phyloP scores from a whole-genome alignment of 108 stramenopile species.

The Nitzschia sp. region DNA sequence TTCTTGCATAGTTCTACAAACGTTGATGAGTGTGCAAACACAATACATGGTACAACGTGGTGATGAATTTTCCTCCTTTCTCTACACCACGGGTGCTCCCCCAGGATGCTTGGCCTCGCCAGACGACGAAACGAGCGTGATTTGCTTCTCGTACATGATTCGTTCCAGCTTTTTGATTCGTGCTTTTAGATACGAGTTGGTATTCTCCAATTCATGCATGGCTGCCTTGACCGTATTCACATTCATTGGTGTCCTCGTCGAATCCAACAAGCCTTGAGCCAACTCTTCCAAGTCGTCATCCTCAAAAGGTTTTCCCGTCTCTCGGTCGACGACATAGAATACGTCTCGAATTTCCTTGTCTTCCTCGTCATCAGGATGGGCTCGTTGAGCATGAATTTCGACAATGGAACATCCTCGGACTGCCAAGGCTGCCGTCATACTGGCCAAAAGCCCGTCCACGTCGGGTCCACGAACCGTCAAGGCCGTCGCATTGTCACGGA shows the following conservation, averaged over 20 bases:
- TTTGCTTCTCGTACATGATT: conserved; percentile 48
- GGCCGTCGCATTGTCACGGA: conserved; percentile 43
- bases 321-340: conserved; percentile 50
- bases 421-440: conserved; percentile 58
- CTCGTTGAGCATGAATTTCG: conserved; percentile 51
- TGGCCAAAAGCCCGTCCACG: conserved; percentile 67
- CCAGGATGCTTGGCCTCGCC: not conserved
- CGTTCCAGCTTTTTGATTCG: conserved; percentile 51
- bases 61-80: too few relatives aligned
- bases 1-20: too few relatives aligned
- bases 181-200: conserved; percentile 44
- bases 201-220: conserved; percentile 53
- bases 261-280: conserved; percentile 49
- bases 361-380: conserved; percentile 4
- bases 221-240: conserved; percentile 48
- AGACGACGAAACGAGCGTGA: conserved; percentile 34
- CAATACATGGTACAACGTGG: too few relatives aligned
- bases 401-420: conserved; percentile 53
- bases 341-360: conserved; percentile 47
- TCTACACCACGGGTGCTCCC: too few relatives aligned
- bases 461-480: conserved; percentile 65
- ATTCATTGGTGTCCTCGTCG: conserved; percentile 53
- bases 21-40: too few relatives aligned
- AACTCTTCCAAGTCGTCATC: conserved; percentile 61
- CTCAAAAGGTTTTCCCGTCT: conserved; percentile 49